A percentile compares a stretch with the other conserved stretches of the same genome.
These are phyloP conservation scores for Prinsepia uniflora DNA, from an alignment of 306 rosid species.

Conservation along the genomic window DNA sequence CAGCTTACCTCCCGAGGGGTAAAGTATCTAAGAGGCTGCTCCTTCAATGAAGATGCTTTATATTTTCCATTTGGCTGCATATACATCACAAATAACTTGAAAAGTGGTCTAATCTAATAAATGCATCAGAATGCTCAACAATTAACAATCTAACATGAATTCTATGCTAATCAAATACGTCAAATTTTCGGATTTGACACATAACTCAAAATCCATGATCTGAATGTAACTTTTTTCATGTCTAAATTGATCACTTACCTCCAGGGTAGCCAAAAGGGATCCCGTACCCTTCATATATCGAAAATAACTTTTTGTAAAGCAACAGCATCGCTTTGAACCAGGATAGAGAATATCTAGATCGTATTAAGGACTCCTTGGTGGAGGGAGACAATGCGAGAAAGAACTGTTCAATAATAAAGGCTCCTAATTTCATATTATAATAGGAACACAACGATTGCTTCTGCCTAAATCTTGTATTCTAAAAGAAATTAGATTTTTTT, in stretches of 20 bases:
- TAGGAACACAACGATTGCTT: neutral
- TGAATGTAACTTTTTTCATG: neutral
- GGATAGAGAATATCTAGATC: slow-evolving; percentile 76
- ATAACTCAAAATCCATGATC: neutral
- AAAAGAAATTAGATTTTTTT: neutral
- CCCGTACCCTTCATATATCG: slow-evolving; percentile 97
- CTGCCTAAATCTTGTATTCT: neutral
- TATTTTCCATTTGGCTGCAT: slow-evolving; percentile 69
- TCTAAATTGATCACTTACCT: slow-evolving; percentile 44
- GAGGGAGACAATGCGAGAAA: slow-evolving; percentile 11
- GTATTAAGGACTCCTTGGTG: slow-evolving; percentile 32
- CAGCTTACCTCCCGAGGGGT: slow-evolving; percentile 82
- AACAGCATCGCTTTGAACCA: slow-evolving; percentile 91
- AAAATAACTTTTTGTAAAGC: slow-evolving; percentile 88
- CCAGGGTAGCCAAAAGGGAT: slow-evolving; percentile 74
- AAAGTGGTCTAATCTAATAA: neutral
- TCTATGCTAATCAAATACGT: neutral
- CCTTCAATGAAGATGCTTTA: slow-evolving; percentile 58
- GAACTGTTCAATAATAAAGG: slow-evolving; percentile 4
- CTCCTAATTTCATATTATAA: neutral
- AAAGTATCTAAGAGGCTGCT: slow-evolving; percentile 73
- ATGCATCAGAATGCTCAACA: neutral
- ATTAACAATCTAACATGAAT: neutral
- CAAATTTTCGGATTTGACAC: neutral
- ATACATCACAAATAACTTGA: slow-evolving; percentile 7